phyloP scores from a whole-genome alignment of 768 basidiomycete species.

The Trametes villosa region DNA sequence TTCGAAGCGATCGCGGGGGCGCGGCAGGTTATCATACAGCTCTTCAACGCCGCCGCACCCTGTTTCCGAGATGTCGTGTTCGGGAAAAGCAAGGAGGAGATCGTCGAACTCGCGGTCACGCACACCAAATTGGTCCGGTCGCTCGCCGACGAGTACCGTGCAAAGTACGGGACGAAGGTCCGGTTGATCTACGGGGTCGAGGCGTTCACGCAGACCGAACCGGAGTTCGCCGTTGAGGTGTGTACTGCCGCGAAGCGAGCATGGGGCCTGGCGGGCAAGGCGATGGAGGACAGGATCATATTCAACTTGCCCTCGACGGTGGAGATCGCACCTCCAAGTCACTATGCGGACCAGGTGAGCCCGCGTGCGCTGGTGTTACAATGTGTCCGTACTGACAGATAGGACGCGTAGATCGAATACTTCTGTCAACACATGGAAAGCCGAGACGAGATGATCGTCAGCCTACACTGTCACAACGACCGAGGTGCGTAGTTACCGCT shows the following conservation, averaged over 20 bases:
- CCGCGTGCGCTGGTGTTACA: background rate
- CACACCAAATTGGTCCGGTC: conserved; percentile 89
- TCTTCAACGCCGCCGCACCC: conserved; percentile 98
- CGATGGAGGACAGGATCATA: conserved; percentile 84
- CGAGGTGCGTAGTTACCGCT: conserved; percentile 63
- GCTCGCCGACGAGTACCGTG: conserved; percentile 84
- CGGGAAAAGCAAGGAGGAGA: conserved; percentile 91
- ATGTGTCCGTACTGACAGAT: background rate
- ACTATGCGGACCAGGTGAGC: conserved; percentile 94
- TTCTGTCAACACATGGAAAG: conserved; percentile 88
- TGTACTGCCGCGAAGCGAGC: conserved; percentile 91
- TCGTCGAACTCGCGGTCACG: conserved; percentile 81
- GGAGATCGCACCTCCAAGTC: conserved; percentile 95
- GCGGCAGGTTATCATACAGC: conserved; percentile 93
- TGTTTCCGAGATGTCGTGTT: conserved; percentile 94
- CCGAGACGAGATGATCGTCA: conserved; percentile 88
- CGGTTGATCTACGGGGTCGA: conserved; percentile 98
- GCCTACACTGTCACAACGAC: conserved; percentile 97
- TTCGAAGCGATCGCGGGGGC: conserved; percentile 87
- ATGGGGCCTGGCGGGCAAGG: conserved; percentile 87
- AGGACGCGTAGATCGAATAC: conserved; percentile 74
- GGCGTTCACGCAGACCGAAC: conserved; percentile 97
- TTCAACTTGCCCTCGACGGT: conserved; percentile 98
- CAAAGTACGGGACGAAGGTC: conserved; percentile 85
- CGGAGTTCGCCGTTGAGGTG: conserved; percentile 90